Evolutionary conservation across 768 basidiomycete genomes (phyloP), one percentile per base, ranked within the genome.

Genomic region (Piloderma croceum): DNA sequence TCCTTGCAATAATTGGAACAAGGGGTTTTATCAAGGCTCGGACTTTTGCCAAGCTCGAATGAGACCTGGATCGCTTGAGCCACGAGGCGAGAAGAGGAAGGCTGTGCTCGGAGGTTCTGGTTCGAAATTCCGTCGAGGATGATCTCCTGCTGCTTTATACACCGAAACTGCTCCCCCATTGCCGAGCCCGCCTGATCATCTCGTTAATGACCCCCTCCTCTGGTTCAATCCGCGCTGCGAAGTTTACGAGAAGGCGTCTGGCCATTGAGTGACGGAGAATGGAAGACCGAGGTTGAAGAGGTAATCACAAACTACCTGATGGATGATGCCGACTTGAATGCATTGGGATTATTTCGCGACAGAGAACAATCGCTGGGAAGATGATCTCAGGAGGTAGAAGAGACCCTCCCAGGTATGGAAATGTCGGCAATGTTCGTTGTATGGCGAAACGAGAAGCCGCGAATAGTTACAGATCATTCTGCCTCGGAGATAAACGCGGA

Each of bases 241-340:
- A 42, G 53, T 1, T 37, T 65, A 3, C 41, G 43, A 6, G 46
- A 58, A 7, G 63, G 63, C 0, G 64, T 66, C 41, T 62, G 62
- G 63, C 64, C 60, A 7, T 62, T 45, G 19, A 39, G 58, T 22
- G 36, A 45, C 20, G 56, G 47, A 11, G 49, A 56, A 9, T 58
- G 50, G 52, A 43, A 48, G 10, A 2, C 23, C 6, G 36, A 47
- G 1, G 1, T 25, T 2, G 32, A 38, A 6, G 36, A 44, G 10
- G 6, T 7, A 2, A 11, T 29, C 5, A 44, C 42, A 4, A 54
- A 57, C 34, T 57, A 52, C 29, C 11, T 46, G 0, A 7, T 29
- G 0, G 43, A 46, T 4, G 24, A 42, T 2, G 24, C 6, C 2
- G 53, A 57, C 29, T 39, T 54, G 9, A 44, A 36, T 1, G 46